phyloP scores from a whole-genome alignment of 139 green algal species.

The Chlamydomonas asymmetrica region DNA sequence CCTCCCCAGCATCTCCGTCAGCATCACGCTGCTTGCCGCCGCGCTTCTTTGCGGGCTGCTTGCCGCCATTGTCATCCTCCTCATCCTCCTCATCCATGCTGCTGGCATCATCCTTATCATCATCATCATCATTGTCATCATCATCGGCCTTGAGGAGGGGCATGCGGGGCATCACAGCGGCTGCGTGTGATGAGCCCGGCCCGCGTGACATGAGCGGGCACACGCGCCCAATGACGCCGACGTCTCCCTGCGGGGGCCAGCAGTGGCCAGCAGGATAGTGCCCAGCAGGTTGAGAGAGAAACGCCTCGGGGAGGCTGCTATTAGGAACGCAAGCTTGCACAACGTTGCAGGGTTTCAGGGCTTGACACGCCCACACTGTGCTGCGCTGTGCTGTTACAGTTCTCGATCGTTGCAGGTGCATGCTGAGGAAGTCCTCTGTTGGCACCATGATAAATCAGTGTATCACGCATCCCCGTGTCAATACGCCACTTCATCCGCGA shows the following conservation, averaged over 20 bases:
- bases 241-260: slow-evolving; percentile 7
- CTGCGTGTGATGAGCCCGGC: not conserved
- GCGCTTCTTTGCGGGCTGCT: not conserved
- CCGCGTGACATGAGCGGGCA: slow-evolving; percentile 1
- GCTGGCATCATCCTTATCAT: not conserved
- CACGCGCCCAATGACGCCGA: slow-evolving; percentile 12
- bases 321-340: too few relatives aligned
- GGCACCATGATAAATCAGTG: too few relatives aligned
- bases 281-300: not conserved
- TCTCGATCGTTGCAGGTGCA: not conserved
- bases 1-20: too few relatives aligned
- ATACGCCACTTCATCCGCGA: too few relatives aligned
- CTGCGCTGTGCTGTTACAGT: not conserved
- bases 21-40: too few relatives aligned
- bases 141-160: not conserved
- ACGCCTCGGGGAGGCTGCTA: too few relatives aligned
- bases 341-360: too few relatives aligned
- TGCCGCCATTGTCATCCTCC: not conserved
- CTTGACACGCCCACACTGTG: too few relatives aligned
- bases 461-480: too few relatives aligned
- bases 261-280: not conserved
- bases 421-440: too few relatives aligned
- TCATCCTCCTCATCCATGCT: not conserved
- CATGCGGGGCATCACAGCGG: not conserved
- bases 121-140: not conserved